These are phyloP conservation scores for Leishmania tarentolae DNA, from an alignment of 208 protist species.

Conservation along the genomic window DNA sequence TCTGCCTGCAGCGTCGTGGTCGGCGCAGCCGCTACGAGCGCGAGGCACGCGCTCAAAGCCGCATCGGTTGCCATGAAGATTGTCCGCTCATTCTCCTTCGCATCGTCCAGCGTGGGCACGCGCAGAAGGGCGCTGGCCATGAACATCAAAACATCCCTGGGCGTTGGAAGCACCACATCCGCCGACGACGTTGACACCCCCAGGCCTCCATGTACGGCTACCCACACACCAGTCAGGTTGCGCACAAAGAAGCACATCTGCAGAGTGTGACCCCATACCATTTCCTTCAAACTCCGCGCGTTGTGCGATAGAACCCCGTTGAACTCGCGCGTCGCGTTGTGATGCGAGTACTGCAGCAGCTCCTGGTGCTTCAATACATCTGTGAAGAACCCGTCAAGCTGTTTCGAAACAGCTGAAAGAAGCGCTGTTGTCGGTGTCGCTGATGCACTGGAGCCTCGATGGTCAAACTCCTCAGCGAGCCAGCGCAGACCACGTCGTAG, in stretches of 20 bases:
- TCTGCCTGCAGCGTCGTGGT: conserved; percentile 39
- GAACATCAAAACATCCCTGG: conserved; percentile 53
- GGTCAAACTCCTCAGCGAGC: conserved; percentile 28
- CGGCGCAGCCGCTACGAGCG: conserved; percentile 49
- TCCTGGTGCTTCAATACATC: conserved; percentile 55
- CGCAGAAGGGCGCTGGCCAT: conserved; percentile 56
- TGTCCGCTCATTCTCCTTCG: conserved; percentile 14
- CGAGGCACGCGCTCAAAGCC: conserved; percentile 49
- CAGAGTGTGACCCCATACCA: conserved; percentile 62
- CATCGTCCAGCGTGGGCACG: conserved; percentile 36
- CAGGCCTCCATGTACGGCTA: conserved; percentile 56
- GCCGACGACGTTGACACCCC: conserved; percentile 24
- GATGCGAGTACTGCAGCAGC: conserved; percentile 39
- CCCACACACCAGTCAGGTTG: conserved; percentile 58
- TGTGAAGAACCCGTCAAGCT: conserved; percentile 39
- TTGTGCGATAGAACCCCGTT: conserved; percentile 49
- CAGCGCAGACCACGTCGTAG: conserved; percentile 52
- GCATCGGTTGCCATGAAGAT: conserved; percentile 49
- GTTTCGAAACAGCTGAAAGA: conserved; percentile 29
- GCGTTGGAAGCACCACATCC: conserved; percentile 27
- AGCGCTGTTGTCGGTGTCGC: conserved; percentile 6
- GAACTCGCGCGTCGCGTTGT: conserved; percentile 40
- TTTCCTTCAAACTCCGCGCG: conserved; percentile 43
- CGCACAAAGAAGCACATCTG: conserved; percentile 55
- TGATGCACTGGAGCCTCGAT: neutral